Evolutionary conservation across 2,329 filamentous ascomycete genomes (phyloP).

Genomic region (Eurotiales sp.): DNA sequence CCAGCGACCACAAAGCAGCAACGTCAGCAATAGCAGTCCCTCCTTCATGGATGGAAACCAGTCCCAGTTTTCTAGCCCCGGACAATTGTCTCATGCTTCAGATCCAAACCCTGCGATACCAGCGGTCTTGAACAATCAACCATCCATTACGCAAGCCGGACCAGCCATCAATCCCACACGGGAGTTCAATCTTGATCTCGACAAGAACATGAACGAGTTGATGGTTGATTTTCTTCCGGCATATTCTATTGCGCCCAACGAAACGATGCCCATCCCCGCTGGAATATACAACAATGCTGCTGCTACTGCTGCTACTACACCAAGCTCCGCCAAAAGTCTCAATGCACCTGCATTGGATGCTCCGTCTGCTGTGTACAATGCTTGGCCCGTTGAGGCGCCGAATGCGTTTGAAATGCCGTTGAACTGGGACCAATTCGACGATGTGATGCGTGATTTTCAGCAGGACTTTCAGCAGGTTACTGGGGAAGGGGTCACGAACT

Average conservation of each 20-base stretch:
- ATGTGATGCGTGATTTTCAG: conserved; percentile 38
- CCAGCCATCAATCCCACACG: conserved; percentile 3
- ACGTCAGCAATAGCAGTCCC: neutral
- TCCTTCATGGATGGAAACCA: neutral
- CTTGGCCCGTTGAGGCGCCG: neutral
- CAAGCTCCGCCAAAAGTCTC: neutral
- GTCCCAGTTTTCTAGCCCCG: conserved; percentile 5
- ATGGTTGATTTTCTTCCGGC: conserved; percentile 28
- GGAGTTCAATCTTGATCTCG: conserved; percentile 22
- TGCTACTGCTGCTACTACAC: neutral
- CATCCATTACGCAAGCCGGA: neutral
- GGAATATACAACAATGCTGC: neutral
- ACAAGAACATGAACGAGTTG: conserved; percentile 22
- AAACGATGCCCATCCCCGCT: neutral
- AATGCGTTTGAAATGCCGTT: conserved; percentile 18
- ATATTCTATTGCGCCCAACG: conserved; percentile 19
- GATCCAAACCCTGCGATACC: neutral
- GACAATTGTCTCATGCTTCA: neutral
- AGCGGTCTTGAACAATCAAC: neutral
- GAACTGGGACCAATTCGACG: conserved; percentile 35
- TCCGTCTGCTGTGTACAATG: neutral
- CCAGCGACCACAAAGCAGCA: neutral
- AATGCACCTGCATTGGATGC: neutral
- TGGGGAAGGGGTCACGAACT: conserved; percentile 17
- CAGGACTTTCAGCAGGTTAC: conserved; percentile 27